A percentile compares a stretch with the other conserved stretches of the same genome.
phyloP scores from a whole-genome alignment of 1,284 basidiomycete species.

The Puccinia horiana region DNA sequence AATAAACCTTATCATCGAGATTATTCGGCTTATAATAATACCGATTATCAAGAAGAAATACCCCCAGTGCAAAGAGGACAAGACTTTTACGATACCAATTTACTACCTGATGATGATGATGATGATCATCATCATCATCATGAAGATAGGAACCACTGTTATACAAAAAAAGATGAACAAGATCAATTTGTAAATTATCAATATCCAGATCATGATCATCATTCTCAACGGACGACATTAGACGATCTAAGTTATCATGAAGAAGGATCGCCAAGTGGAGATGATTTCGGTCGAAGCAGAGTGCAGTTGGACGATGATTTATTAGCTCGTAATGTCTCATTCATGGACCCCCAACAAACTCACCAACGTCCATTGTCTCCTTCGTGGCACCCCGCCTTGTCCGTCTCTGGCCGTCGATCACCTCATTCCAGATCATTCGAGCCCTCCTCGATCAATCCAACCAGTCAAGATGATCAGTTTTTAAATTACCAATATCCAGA shows the following conservation, averaged over 20 bases:
- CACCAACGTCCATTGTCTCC: not conserved
- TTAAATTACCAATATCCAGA: not conserved
- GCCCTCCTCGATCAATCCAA: not conserved
- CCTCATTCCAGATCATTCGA: conserved; percentile 2
- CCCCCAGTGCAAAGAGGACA: no score
- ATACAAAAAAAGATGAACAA: no score
- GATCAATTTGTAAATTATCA: not conserved
- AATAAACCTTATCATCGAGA: no score
- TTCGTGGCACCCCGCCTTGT: not conserved
- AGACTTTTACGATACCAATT: not conserved
- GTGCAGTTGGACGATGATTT: conserved; percentile 5
- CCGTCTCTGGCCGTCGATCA: not conserved
- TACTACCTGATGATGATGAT: not conserved
- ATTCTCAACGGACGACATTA: no score
- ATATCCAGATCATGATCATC: not conserved
- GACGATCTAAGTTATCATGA: not conserved
- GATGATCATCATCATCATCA: not conserved
- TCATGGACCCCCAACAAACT: not conserved
- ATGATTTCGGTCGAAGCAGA: conserved; percentile 8
- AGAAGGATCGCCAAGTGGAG: not conserved
- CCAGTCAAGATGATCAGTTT: not conserved
- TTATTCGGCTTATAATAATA: no score
- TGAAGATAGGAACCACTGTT: not conserved
- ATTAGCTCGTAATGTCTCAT: not conserved
- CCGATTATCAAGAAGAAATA: no score